Evolutionary conservation across 352 stramenopile species (phyloP), one percentile per base, ranked within the genome.

Genomic region (Phytophthora syringae): DNA sequence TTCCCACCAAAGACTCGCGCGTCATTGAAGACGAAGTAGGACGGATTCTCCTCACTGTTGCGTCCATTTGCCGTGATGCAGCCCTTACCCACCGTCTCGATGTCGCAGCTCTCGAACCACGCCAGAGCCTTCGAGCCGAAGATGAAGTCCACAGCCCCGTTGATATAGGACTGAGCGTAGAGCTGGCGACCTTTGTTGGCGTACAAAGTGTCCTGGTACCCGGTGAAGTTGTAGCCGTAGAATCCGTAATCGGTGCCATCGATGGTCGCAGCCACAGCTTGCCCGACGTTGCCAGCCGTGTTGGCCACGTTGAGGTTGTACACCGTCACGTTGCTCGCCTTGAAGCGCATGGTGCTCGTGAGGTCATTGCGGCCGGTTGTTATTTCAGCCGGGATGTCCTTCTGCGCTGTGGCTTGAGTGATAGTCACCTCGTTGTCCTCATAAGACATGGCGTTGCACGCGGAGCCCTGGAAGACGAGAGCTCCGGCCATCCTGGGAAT

Each of bases 261-360:
- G n/a, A n/a, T n/a, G n/a, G n/a, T n/a, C n/a, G n/a, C n/a, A n/a
- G n/a, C n/a, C n/a, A n/a, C n/a, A n/a, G n/a, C n/a, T n/a, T n/a
- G n/a, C n/a, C n/a, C n/a, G n/a, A n/a, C n/a, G n/a, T n/a, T n/a
- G n/a, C n/a, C n/a, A n/a, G n/a, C n/a, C n/a, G n/a, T n/a, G n/a
- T n/a, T 67, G 43, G 52, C 60, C 5, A 67, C 51, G 34, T 67
- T 67, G 52, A 67, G 51, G 60, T 67, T 67, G 60, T 67, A 67
- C 34, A 67, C 60, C 16, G 22, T 67, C 18, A 67, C 60, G 20
- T 62, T 62, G 25, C 42, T 67, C 5, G 60, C n/a, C 25, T 67
- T 67, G 34, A 67, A 56, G 9, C 51, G 51, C 30, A 67, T 13
- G 0, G 60, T 62, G 27, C 60, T 67, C 21, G 52, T 62, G 10